Conservation (phyloP, 768 basidiomycete species). For the Paxillus rubicundulus region DNA sequence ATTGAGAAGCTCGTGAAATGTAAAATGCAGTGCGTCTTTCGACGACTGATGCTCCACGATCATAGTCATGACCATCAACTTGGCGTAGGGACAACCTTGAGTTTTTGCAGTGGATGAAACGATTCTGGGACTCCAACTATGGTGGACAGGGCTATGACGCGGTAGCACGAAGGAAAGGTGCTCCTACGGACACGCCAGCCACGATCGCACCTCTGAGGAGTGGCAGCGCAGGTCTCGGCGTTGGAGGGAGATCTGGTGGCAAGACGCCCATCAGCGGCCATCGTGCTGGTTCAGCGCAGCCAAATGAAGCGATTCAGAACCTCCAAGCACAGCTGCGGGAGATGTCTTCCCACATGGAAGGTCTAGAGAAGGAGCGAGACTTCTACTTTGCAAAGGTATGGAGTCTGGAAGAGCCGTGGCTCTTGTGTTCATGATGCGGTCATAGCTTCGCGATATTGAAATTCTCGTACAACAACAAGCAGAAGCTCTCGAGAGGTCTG, state of each 20-base stretch:
- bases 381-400: conserved; percentile 97
- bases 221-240: conserved; percentile 35
- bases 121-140: conserved; percentile 93
- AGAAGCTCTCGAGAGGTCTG: conserved; percentile 57
- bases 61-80: conserved; percentile 13
- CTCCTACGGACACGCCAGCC: conserved; percentile 70
- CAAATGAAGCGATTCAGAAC: conserved; percentile 62
- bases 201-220: conserved; percentile 68
- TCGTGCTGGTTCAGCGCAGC: conserved; percentile 62
- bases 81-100: conserved; percentile 87
- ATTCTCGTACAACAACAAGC: conserved; percentile 83
- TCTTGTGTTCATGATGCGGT: conserved; percentile 1
- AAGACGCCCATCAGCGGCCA: conserved; percentile 71
- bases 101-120: conserved; percentile 96
- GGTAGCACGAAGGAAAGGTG: conserved; percentile 75
- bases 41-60: conserved; percentile 1
- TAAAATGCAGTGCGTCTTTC: conserved; percentile 89
- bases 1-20: conserved; percentile 96
- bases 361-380: conserved; percentile 94
- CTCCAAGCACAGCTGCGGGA: conserved; percentile 81
- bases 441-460: conserved; percentile 94
- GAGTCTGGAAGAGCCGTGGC: no score
- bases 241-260: conserved; percentile 55
- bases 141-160: conserved; percentile 87
- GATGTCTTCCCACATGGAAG: conserved; percentile 77